Base-by-base conservation (phyloP, 2,329 filamentous ascomycete species). In the Nannizziopsis barbatae region DNA sequence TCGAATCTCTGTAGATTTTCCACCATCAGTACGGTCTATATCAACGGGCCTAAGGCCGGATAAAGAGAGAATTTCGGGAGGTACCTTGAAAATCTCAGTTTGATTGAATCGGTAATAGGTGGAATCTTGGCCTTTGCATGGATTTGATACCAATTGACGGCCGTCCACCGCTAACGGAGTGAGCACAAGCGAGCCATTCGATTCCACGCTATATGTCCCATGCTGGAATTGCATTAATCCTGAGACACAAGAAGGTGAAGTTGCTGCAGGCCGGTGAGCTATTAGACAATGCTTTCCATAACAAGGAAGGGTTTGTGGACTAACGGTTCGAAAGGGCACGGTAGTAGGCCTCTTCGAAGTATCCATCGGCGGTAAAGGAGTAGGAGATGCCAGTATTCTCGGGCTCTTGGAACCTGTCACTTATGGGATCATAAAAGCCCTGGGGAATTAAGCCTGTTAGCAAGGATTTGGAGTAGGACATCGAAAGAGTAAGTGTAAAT, bases 221-320 rank as follows among this genome's bases (percentile, higher is more conserved):
- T 86, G 83, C 60, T 86, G 83, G 73, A 78, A 86, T 65, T 85
- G 81, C 70, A 86, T 77, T 42, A 85, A 74, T 7, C 75, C 79
- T 47, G 72, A 71, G 1, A 80, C 76, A 57, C 82, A 86, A 51
- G 69, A 64, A 22, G 82, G 82, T 11, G 73, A 67, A 41, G 67
- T 64, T 38, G 80, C 80, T 81, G 56, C n/a, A 36, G 42, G 47
- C 38, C 15, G 22, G 41, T 27, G 11, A n/a, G 5, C 40, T 52
- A 50, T 44, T 58, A 53, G 51, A 53, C 45, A 37, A 36, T 39
- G 2, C 12, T 39, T 15, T 10, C 6, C 3, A 10, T 7, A 8
- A n/a, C 10, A 9, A 11, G 9, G 11, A 18, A 36, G n/a, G 46
- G 17, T 8, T 27, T 15, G 14, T 20, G 8, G 20, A 72, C 78